These are phyloP conservation scores for Diplosphaera chodatii DNA, from an alignment of 139 green algal genomes.

Conservation along the genomic window DNA sequence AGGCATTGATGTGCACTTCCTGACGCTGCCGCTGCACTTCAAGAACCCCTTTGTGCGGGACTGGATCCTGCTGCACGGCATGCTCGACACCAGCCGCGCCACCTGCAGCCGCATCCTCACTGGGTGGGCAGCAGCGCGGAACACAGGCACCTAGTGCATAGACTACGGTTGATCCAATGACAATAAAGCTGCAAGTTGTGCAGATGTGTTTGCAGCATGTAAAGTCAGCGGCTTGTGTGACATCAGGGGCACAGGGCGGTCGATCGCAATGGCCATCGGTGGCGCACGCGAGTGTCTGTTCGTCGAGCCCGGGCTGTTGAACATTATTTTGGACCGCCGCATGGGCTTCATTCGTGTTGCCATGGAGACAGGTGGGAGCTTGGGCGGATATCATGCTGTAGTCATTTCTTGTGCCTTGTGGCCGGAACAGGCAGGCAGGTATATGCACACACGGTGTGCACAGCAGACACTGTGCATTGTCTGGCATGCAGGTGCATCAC, in stretches of 20 bases:
- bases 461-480: no score
- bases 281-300: conserved; percentile 2
- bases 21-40: conserved; percentile 50
- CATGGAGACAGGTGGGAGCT: neutral
- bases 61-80: conserved; percentile 41
- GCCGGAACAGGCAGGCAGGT: no score
- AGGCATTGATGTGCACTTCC: conserved; percentile 25
- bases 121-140: no score
- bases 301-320: neutral
- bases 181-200: no score
- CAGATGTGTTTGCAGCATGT: no score
- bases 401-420: no score
- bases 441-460: no score
- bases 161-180: no score
- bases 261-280: conserved; percentile 11
- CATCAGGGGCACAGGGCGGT: conserved; percentile 3
- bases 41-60: conserved; percentile 39
- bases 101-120: conserved; percentile 22
- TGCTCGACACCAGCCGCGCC: conserved; percentile 17
- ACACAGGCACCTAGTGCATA: no score
- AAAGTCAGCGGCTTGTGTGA: no score
- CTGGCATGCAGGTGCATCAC: conserved; percentile 29
- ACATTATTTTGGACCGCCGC: conserved; percentile 1
- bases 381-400: no score
- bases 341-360: neutral